These are phyloP conservation scores for Agaricus subrufescens DNA, from an alignment of 768 basidiomycete species.

Conservation along the genomic window DNA sequence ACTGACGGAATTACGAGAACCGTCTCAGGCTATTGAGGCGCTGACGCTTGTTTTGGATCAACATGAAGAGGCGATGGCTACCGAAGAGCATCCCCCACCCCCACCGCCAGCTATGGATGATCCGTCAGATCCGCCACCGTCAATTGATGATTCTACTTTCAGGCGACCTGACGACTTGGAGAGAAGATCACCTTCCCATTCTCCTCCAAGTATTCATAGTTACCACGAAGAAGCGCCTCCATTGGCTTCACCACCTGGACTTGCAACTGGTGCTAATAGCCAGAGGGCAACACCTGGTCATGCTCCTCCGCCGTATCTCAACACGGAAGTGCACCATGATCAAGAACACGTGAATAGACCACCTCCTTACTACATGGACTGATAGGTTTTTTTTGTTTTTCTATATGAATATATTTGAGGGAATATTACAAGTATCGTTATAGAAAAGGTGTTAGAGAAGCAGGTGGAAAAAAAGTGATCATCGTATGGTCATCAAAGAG, in stretches of 20 bases:
- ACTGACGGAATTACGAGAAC: constrained; percentile 52
- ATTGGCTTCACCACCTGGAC: constrained; percentile 21
- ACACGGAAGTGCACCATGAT: constrained; percentile 43
- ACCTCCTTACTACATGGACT: constrained; percentile 58
- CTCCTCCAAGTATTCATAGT: constrained; percentile 28
- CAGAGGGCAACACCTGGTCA: constrained; percentile 39
- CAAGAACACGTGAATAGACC: constrained; percentile 52
- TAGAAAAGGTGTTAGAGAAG: constrained; percentile 14
- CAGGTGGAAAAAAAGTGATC: constrained; percentile 5
- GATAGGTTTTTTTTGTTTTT: constrained; percentile 13
- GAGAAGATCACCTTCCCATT: constrained; percentile 27
- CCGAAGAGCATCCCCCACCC: constrained; percentile 43
- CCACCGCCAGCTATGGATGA: constrained; percentile 85
- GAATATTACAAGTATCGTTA: constrained; percentile 16
- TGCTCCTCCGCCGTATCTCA: constrained; percentile 79
- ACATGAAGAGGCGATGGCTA: constrained; percentile 31
- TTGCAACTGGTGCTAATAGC: constrained; percentile 18
- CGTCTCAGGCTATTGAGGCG: constrained; percentile 47
- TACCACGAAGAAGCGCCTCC: constrained; percentile 12
- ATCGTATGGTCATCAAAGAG: constrained; percentile 13
- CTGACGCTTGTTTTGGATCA: constrained; percentile 57
- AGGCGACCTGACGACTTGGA: constrained; percentile 39
- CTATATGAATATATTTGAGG: constrained; percentile 16
- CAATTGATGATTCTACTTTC: constrained; percentile 74
- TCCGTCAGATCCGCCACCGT: constrained; percentile 84